A percentile compares a stretch with the other conserved stretches of the same genome.
phyloP scores from a whole-genome alignment of 306 rosid species.

The Astragalus glycyphyllos region DNA sequence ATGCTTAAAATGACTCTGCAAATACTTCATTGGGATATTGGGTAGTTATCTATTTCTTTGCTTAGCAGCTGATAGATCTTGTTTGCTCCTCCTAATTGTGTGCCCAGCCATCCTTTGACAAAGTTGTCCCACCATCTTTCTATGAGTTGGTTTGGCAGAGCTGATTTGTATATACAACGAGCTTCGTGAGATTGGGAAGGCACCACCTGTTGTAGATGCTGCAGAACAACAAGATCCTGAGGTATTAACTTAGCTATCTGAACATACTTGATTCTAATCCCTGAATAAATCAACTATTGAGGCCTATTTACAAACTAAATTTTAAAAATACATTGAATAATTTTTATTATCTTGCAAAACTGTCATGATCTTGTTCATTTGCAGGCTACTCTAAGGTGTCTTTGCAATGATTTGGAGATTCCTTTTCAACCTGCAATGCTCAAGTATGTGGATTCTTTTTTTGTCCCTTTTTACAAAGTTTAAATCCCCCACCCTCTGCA shows the following conservation, averaged over 20 bases:
- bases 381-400: slow-evolving; percentile 66
- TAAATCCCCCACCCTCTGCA: too few relatives aligned
- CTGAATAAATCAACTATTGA: slow-evolving; percentile 25
- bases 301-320: too few relatives aligned
- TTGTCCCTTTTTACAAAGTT: too few relatives aligned
- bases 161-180: slow-evolving; percentile 65
- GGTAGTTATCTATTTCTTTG: not conserved
- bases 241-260: slow-evolving; percentile 48
- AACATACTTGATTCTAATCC: slow-evolving; percentile 26
- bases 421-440: slow-evolving; percentile 77
- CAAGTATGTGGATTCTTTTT: slow-evolving; percentile 56
- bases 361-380: slow-evolving; percentile 31
- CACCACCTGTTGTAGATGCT: slow-evolving; percentile 70
- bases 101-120: slow-evolving; percentile 70
- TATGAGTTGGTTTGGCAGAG: slow-evolving; percentile 65
- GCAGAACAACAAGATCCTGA: slow-evolving; percentile 71
- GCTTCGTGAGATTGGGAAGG: slow-evolving; percentile 63
- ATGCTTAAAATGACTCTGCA: slow-evolving; percentile 6
- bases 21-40: slow-evolving; percentile 4
- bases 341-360: not conserved
- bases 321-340: too few relatives aligned
- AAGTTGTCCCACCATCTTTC: slow-evolving; percentile 70
- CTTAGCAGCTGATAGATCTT: not conserved
- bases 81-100: not conserved
- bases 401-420: slow-evolving; percentile 73